Conservation (phyloP, 192 early-diverging fungal species). For the Cladochytrium replicatum region DNA sequence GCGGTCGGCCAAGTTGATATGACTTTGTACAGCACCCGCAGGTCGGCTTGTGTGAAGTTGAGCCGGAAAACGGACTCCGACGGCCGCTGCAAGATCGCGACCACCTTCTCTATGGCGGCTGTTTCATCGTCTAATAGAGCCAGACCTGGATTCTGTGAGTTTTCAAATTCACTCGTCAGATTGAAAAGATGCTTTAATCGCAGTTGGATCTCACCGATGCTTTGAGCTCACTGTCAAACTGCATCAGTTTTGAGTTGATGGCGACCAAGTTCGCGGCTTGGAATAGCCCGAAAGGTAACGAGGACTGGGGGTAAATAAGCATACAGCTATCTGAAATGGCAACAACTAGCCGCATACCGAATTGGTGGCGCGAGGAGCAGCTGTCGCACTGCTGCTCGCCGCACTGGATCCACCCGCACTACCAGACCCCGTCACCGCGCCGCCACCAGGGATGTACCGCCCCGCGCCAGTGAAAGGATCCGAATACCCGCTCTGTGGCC, state of each 20-base stretch:
- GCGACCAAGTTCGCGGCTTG: conserved; percentile 56
- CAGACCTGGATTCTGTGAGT: too few relatives aligned
- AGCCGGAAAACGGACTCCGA: conserved; percentile 12
- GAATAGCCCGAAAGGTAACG: conserved; percentile 48
- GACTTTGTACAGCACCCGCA: conserved; percentile 38
- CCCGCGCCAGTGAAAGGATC: conserved; percentile 63
- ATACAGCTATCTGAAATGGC: not conserved
- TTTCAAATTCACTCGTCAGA: too few relatives aligned
- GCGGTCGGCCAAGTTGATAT: conserved; percentile 58
- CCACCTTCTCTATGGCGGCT: conserved; percentile 3
- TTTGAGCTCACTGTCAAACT: conserved; percentile 53
- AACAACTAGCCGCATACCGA: not conserved
- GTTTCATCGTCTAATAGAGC: conserved; percentile 14
- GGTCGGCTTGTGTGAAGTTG: conserved; percentile 26
- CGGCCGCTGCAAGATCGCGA: conserved; percentile 5
- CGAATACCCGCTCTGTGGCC: conserved; percentile 18
- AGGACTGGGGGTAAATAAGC: conserved; percentile 1
- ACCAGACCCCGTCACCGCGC: too few relatives aligned
- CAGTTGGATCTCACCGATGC: not conserved
- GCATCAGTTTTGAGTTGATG: conserved; percentile 63
- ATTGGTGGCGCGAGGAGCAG: too few relatives aligned
- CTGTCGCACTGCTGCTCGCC: too few relatives aligned
- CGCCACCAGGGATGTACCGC: conserved; percentile 12
- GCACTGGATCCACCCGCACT: not conserved
- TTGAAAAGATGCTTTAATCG: not conserved